phyloP scores from a whole-genome alignment of 176 grass and related monocot species.

The Aegilops umbellulata region DNA sequence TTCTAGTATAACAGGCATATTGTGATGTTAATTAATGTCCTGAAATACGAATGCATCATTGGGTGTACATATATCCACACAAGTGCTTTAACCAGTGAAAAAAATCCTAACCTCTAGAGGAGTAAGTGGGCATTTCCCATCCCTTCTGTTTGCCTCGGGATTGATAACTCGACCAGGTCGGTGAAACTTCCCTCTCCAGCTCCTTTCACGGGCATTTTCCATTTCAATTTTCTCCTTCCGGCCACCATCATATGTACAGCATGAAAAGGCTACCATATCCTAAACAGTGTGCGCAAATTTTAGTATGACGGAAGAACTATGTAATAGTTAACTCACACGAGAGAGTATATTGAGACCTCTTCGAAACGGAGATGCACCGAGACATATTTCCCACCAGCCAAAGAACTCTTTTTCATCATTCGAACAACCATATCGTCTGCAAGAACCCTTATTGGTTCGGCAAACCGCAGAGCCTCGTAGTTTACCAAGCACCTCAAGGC shows the following conservation, averaged over 20 bases:
- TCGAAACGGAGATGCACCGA: constrained; percentile 98
- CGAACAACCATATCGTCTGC: constrained; percentile 69
- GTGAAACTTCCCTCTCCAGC: constrained; percentile 92
- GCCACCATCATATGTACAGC: constrained; percentile 95
- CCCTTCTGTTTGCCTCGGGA: constrained; percentile 81
- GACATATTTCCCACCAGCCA: constrained; percentile 72
- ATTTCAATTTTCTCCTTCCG: constrained; percentile 76
- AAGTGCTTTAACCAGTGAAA: constrained; percentile 1
- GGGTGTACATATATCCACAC: constrained; percentile 7
- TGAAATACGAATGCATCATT: background rate
- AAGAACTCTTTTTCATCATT: constrained; percentile 77
- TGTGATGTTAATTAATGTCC: background rate
- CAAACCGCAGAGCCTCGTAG: constrained; percentile 82
- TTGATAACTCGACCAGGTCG: constrained; percentile 80
- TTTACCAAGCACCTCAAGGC: constrained; percentile 82
- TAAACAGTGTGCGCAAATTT: constrained; percentile 34
- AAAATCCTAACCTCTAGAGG: constrained; percentile 70
- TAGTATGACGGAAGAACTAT: constrained; percentile 24
- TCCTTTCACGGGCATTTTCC: constrained; percentile 84
- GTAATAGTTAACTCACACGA: constrained; percentile 3
- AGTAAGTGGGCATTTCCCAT: constrained; percentile 89
- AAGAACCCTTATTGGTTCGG: constrained; percentile 72
- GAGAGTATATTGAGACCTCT: constrained; percentile 52
- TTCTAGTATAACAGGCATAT: background rate
- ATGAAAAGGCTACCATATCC: constrained; percentile 99